A percentile compares a stretch with the other conserved stretches of the same genome.
Evolutionary conservation across 441 rosid species (phyloP).

Genomic region (Pelargonium cotyledonis): DNA sequence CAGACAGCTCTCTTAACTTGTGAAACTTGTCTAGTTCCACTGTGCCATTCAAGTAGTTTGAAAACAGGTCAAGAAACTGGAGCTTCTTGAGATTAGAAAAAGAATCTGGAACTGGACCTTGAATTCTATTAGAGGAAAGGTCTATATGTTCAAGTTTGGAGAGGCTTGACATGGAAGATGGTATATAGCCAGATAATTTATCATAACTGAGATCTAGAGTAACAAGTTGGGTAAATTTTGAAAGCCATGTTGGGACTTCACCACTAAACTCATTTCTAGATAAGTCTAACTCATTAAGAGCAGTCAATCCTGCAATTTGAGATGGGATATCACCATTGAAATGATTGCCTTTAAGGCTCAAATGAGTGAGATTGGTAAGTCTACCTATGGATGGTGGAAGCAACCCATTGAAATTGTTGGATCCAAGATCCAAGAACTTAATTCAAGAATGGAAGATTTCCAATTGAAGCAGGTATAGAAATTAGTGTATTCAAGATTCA

Average conservation of each 20-base stretch:
- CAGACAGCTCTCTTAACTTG: neutral
- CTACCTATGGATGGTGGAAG: conserved; percentile 17
- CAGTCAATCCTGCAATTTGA: too few relatives aligned
- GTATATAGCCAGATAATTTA: neutral
- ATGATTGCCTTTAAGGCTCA: too few relatives aligned
- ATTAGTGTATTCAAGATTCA: neutral
- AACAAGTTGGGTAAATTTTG: neutral
- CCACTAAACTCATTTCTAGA: too few relatives aligned
- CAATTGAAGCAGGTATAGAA: conserved; percentile 17
- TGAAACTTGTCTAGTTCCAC: neutral
- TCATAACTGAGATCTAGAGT: neutral
- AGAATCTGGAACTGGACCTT: neutral
- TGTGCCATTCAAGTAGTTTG: neutral
- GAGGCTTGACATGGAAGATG: neutral
- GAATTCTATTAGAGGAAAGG: neutral
- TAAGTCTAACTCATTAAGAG: too few relatives aligned
- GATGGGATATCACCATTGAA: too few relatives aligned
- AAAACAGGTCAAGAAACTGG: neutral
- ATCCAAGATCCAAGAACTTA: accelerated
- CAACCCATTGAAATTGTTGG: neutral
- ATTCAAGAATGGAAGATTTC: conserved; percentile 8
- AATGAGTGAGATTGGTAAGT: neutral
- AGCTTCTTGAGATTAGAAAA: neutral
- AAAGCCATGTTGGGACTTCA: neutral
- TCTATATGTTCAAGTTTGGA: neutral